Conservation (phyloP, 345 rosid genomes). For the Sonneratia alba region DNA sequence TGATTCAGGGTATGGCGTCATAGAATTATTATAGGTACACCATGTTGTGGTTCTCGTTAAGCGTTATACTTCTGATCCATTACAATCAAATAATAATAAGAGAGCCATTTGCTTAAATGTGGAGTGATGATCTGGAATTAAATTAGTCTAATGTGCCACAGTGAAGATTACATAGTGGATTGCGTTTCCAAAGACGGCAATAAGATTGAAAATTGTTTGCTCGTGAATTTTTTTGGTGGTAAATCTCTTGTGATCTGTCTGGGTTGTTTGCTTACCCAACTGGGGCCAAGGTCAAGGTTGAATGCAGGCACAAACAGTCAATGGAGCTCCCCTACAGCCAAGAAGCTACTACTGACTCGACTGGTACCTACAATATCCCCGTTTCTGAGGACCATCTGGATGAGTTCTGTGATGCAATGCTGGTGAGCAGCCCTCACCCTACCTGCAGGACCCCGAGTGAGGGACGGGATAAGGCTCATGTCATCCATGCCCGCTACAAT, state of each 20-base stretch:
- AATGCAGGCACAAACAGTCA: slow-evolving; percentile 53
- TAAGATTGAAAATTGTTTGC: too few species aligned
- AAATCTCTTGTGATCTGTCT: background rate
- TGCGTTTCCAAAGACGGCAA: too few species aligned
- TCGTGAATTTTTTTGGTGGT: too few species aligned
- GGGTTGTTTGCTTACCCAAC: background rate
- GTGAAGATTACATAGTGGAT: too few species aligned
- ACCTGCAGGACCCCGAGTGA: slow-evolving; percentile 31
- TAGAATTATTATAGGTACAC: too few species aligned
- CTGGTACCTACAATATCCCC: slow-evolving; percentile 45
- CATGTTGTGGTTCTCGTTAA: too few species aligned
- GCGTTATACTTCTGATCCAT: too few species aligned
- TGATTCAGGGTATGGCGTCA: too few species aligned
- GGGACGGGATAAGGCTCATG: slow-evolving; percentile 79
- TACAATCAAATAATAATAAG: too few species aligned
- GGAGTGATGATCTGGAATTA: too few species aligned
- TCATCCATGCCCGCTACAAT: slow-evolving; percentile 62
- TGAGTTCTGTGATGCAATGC: slow-evolving; percentile 54
- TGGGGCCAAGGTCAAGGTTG: slow-evolving; percentile 73
- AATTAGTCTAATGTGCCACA: too few species aligned
- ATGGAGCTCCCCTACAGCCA: slow-evolving; percentile 37
- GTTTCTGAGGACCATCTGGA: slow-evolving; percentile 71
- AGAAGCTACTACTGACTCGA: slow-evolving; percentile 51
- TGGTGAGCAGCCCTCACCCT: slow-evolving; percentile 48
- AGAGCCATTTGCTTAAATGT: too few species aligned